These are phyloP conservation scores for Spathaspora gorwiae DNA, from an alignment of 805 yeast genomes.

Conservation along the genomic window DNA sequence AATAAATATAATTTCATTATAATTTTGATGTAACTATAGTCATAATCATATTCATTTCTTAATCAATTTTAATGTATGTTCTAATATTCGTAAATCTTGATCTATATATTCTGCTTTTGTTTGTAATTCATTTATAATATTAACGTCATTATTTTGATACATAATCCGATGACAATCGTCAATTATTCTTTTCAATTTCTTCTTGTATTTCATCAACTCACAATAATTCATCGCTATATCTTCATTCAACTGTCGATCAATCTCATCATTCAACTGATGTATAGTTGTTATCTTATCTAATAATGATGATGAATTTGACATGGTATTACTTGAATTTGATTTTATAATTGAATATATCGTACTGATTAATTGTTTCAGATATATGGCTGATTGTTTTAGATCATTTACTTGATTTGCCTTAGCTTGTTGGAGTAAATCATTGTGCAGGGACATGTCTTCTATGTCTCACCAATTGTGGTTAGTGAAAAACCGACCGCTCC, in stretches of 20 bases:
- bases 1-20: not conserved
- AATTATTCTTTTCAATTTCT: slow-evolving; percentile 20
- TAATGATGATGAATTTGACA: slow-evolving; percentile 8
- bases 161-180: slow-evolving; percentile 2
- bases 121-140: slow-evolving; percentile 13
- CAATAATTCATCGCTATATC: slow-evolving; percentile 31
- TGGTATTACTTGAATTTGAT: slow-evolving; percentile 18
- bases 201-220: slow-evolving; percentile 18
- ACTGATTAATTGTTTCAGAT: slow-evolving; percentile 22
- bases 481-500: no score
- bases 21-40: not conserved
- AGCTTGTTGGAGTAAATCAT: slow-evolving; percentile 26
- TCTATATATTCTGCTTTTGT: slow-evolving; percentile 63
- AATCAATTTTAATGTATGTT: slow-evolving; percentile 40
- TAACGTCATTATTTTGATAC: not conserved
- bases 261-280: slow-evolving; percentile 34
- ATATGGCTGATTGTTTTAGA: slow-evolving; percentile 21
- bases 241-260: slow-evolving; percentile 30
- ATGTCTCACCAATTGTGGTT: no score
- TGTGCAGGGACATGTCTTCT: slow-evolving; percentile 11
- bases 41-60: not conserved
- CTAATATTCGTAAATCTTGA: slow-evolving; percentile 67
- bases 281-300: slow-evolving; percentile 38
- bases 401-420: slow-evolving; percentile 28
- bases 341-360: slow-evolving; percentile 19